phyloP scores from a whole-genome alignment of 805 yeast species.

The Ogataea salicorniae region DNA sequence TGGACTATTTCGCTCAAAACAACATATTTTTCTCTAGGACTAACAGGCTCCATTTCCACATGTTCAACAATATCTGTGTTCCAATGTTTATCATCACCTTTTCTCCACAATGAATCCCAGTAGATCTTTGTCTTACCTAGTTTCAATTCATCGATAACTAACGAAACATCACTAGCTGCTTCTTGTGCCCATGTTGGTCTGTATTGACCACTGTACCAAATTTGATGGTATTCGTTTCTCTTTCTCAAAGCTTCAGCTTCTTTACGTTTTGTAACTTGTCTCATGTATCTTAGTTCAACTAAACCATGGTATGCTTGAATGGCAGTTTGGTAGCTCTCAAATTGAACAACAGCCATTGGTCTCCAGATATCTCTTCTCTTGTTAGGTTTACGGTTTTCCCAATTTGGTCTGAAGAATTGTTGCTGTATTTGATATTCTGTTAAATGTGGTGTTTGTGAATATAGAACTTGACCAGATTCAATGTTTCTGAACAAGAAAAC shows the following conservation, averaged over 20 bases:
- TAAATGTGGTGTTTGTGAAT: slow-evolving; percentile 76
- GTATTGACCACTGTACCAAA: slow-evolving; percentile 83
- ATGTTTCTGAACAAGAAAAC: slow-evolving; percentile 78
- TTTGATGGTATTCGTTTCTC: slow-evolving; percentile 69
- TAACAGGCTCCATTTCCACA: slow-evolving; percentile 47
- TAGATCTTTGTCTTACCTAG: slow-evolving; percentile 42
- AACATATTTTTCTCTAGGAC: slow-evolving; percentile 63
- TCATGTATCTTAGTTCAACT: slow-evolving; percentile 63
- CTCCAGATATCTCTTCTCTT: slow-evolving; percentile 87
- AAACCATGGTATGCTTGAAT: slow-evolving; percentile 69
- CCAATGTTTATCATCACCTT: slow-evolving; percentile 80
- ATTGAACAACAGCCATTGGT: slow-evolving; percentile 77
- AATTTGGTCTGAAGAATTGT: slow-evolving; percentile 78
- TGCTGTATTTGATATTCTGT: slow-evolving; percentile 51
- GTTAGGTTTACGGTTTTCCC: slow-evolving; percentile 81
- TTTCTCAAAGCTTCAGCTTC: slow-evolving; percentile 66
- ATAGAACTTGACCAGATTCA: slow-evolving; percentile 84
- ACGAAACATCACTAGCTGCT: slow-evolving; percentile 77
- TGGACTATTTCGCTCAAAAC: slow-evolving; percentile 56
- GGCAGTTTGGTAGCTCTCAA: slow-evolving; percentile 56
- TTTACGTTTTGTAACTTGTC: slow-evolving; percentile 57
- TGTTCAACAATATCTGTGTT: slow-evolving; percentile 52
- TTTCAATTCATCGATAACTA: slow-evolving; percentile 60
- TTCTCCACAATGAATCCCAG: slow-evolving; percentile 89
- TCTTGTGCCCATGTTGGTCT: slow-evolving; percentile 90